Conservation (phyloP, 2,329 filamentous ascomycete species). For the Sporothrix phasma region DNA sequence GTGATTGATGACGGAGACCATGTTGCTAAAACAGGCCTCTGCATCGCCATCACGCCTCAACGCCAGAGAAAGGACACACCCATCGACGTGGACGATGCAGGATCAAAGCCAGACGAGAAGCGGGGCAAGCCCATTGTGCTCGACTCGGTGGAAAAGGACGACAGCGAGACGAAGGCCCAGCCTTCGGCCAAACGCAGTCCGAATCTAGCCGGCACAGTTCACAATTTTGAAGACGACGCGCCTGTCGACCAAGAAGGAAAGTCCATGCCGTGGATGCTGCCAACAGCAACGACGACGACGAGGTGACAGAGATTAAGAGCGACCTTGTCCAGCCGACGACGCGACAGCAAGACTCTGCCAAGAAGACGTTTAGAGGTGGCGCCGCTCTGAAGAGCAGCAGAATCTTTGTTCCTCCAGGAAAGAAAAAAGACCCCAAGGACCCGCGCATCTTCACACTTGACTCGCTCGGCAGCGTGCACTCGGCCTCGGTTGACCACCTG, state of each 20-base stretch:
- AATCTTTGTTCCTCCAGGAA: constrained; percentile 25
- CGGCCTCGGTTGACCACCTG: constrained; percentile 54
- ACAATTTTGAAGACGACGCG: neutral
- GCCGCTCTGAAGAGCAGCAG: constrained; percentile 23
- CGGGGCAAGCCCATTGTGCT: neutral
- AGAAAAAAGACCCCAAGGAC: constrained; percentile 40
- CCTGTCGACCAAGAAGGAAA: neutral
- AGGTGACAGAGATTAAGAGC: constrained; percentile 14
- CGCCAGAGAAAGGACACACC: neutral
- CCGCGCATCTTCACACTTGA: constrained; percentile 79
- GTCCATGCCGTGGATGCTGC: neutral
- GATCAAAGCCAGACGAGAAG: neutral
- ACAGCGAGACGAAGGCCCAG: neutral
- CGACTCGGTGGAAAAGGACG: constrained; percentile 2
- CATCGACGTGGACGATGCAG: constrained; percentile 2
- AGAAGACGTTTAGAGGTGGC: constrained; percentile 5
- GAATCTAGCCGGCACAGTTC: neutral
- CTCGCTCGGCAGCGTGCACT: constrained; percentile 61
- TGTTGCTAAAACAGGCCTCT: neutral
- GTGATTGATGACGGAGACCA: neutral
- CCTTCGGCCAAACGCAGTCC: neutral
- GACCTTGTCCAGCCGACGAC: constrained; percentile 3
- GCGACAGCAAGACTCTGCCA: constrained; percentile 10
- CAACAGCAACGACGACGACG: constrained; percentile 10
- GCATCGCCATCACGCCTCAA: neutral